A percentile compares a stretch with the other conserved stretches of the same genome.
Conservation (phyloP, 306 rosid genomes). For the Clitoria ternatea region DNA sequence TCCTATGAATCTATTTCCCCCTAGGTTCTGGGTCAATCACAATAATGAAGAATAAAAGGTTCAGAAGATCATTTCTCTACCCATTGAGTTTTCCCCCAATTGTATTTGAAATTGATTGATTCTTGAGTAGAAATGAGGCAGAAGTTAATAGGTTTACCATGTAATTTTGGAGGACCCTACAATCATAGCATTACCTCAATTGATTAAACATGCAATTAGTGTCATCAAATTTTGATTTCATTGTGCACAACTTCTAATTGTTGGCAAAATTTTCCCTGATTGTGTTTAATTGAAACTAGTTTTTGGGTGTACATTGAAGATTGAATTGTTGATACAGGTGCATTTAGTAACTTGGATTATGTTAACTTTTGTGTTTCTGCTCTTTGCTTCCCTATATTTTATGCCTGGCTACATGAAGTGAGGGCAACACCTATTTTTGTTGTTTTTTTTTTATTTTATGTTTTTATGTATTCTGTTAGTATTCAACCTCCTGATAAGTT, state of each 20-base stretch:
- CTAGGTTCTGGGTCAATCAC: neutral
- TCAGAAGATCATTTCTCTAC: slow-evolving; percentile 31
- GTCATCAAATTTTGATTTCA: neutral
- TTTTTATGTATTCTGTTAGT: neutral
- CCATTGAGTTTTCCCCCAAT: slow-evolving; percentile 12
- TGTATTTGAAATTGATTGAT: slow-evolving; percentile 51
- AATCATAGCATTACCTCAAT: slow-evolving; percentile 1
- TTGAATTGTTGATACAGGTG: neutral
- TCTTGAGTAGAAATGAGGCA: slow-evolving; percentile 26
- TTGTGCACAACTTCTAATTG: slow-evolving; percentile 5
- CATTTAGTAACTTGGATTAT: neutral
- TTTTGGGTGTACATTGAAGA: neutral
- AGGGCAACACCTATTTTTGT: neutral
- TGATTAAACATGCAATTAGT: neutral
- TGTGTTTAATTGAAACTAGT: neutral
- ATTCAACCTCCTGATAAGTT: neutral
- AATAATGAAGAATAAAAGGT: slow-evolving; percentile 31
- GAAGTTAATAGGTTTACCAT: slow-evolving; percentile 24
- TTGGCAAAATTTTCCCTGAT: neutral
- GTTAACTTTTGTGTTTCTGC: neutral
- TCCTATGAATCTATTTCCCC: neutral
- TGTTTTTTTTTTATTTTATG: neutral
- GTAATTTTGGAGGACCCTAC: slow-evolving; percentile 29
- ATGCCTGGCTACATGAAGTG: neutral
- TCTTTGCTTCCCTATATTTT: neutral